Base-by-base conservation (phyloP, 495 filamentous ascomycete species). In the Aspergillus sclerotioniger region DNA sequence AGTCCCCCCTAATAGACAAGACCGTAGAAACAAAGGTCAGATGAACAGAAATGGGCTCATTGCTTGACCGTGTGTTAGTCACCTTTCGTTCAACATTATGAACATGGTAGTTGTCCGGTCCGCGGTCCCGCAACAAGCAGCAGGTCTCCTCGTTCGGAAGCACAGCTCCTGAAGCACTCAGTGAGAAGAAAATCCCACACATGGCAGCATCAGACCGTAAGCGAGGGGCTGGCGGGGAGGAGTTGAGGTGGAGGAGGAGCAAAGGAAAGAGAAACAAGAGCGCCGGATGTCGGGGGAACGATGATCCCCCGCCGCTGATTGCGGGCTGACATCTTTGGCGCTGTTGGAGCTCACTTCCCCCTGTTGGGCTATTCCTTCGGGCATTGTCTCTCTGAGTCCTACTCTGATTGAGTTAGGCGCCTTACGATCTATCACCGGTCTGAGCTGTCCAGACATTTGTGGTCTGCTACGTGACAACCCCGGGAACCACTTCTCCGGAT, bases 1-100 rank as follows among this genome's bases (percentile, higher is more conserved):
- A 77, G 35, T 85, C 80, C 19, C 94, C 93, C 62, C 94, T 83
- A 17, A 99, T 77, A 5, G 92, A 83, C 6, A 99, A 82, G 1
- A 99, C 94, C 5, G 90, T 95, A 13, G 94, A 92, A 4, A 85
- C 79, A 63, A 93, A 88, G 16, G 78, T 83, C 37, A 92, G 73
- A 57, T 75, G 71, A 20, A 62, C 29, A 21, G 56, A 21, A 19
- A 44, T 37, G 45, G 49, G 31, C 9, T 21, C 48, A 33, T 52
- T 45, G 21, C 32, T 56, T 21, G 56, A 58, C 28, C 33, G 37
- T 19, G 46, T 39, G 33, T 47, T 56, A n/a, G 35, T 49, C 9
- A 47, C 62, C 19, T 54, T 52, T 28, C 47, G 47, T 25, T 59
- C 51, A 15, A 56, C 41, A 35, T 52, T 52, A 54, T 54, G 35